Conservation (phyloP, 1,284 basidiomycete genomes). For the Sanghuangporus baumii region DNA sequence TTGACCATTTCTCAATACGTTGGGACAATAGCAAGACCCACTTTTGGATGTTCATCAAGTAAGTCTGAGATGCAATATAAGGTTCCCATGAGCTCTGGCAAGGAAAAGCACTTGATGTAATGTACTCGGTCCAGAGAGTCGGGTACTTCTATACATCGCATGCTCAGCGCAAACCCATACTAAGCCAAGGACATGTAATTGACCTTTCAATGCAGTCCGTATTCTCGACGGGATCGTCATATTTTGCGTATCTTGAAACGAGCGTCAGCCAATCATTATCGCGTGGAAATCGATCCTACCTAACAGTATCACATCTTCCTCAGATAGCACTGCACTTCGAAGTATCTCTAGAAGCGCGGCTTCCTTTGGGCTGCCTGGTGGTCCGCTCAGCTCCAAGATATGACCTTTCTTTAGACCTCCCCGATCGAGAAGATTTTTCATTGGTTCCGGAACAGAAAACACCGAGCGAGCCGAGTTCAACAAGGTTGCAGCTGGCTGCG, state of each 20-base stretch:
- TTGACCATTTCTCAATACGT: constrained; percentile 6
- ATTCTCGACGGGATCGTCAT: constrained; percentile 50
- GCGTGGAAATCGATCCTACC: constrained; percentile 36
- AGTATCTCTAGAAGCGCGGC: constrained; percentile 44
- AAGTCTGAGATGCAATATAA: constrained; percentile 46
- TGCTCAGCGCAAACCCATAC: background rate
- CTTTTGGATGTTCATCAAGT: constrained; percentile 42
- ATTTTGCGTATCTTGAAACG: constrained; percentile 55
- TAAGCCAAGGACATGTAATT: background rate
- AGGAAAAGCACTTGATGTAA: constrained; percentile 39
- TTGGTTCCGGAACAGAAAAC: constrained; percentile 37
- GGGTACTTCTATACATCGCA: constrained; percentile 4
- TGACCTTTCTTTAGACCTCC: constrained; percentile 56
- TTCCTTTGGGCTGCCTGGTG: constrained; percentile 65
- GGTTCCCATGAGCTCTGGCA: constrained; percentile 55
- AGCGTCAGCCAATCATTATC: constrained; percentile 4
- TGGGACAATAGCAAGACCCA: constrained; percentile 23
- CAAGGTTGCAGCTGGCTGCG: constrained; percentile 53
- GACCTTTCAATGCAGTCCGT: constrained; percentile 37
- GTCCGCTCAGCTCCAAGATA: constrained; percentile 67
- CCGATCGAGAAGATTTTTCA: constrained; percentile 48
- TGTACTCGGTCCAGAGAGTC: constrained; percentile 31
- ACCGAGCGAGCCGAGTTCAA: constrained; percentile 27
- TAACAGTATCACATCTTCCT: constrained; percentile 52
- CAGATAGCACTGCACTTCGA: constrained; percentile 37